Percentiles rank a stretch among this genome's conserved stretches.
Evolutionary conservation across 768 basidiomycete genomes (phyloP).

Genomic region (Tephrocybe rancida): DNA sequence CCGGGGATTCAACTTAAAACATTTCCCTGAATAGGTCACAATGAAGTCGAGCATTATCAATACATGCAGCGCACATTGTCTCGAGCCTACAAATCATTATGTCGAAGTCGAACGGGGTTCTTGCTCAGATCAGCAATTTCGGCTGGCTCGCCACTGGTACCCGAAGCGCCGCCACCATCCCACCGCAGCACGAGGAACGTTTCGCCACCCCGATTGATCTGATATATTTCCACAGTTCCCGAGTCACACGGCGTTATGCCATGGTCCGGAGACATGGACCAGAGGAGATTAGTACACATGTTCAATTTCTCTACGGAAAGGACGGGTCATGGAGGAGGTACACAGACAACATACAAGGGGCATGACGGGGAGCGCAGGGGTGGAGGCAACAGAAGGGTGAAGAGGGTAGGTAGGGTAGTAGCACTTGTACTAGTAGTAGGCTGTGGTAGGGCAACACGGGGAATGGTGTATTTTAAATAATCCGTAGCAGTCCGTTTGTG

Average conservation of each 20-base stretch:
- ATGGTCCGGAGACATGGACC: background rate
- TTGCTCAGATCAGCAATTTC: too few species aligned
- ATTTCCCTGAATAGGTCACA: too few species aligned
- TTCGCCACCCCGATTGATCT: slow-evolving; percentile 15
- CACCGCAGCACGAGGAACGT: background rate
- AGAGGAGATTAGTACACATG: slow-evolving; percentile 14
- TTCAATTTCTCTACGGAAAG: slow-evolving; percentile 11
- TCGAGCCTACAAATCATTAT: too few species aligned
- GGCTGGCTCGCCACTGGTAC: background rate
- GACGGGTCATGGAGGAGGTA: slow-evolving; percentile 7
- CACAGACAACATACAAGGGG: slow-evolving; percentile 10
- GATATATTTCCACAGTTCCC: background rate
- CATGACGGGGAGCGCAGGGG: slow-evolving; percentile 1
- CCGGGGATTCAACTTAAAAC: background rate
- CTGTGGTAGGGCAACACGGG: background rate
- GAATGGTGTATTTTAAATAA: slow-evolving; percentile 6
- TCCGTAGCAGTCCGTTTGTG: slow-evolving; percentile 9
- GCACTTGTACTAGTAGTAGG: background rate
- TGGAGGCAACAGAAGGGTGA: background rate
- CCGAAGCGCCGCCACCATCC: background rate
- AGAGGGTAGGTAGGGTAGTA: background rate
- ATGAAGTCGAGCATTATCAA: too few species aligned
- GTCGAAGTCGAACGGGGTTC: too few species aligned
- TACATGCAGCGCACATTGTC: too few species aligned
- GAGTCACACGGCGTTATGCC: background rate